Base-by-base conservation (phyloP, 2,329 filamentous ascomycete species). In the Colletotrichum melonis region DNA sequence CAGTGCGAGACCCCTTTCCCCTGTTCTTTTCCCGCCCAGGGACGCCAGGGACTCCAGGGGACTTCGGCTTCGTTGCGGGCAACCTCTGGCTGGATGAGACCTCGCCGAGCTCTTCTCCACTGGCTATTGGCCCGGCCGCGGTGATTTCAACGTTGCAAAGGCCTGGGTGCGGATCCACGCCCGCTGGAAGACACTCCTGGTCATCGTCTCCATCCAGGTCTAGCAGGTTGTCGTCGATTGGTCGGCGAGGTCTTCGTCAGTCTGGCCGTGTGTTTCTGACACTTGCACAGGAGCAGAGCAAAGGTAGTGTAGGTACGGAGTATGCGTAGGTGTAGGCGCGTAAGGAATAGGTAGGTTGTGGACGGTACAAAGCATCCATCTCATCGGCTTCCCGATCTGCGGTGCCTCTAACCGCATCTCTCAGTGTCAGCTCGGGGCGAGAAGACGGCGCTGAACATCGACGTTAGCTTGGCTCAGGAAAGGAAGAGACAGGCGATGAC, bases 111-210 rank as follows among this genome's bases (percentile, higher is more conserved):
- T 24, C 63, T 54, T 72, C 69, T 59, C 38, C 60, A 70, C 60
- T 38, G 56, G 54, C 35, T 14, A 60, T 52, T 64, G 70, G 70
- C 22, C 56, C 64, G 55, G 70, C 55, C 60, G 42, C 70, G 67
- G 70, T 70, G 70, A 73, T 70, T 73, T 70, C 56, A 55, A 70
- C 38, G 55, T 70, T 65, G 70, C 70, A 73, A 62, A 66, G 58
- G 56, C 42, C 67, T 57, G 67, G 54, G 24, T 56, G 60, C 55
- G 70, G 67, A 66, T 68, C 70, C 70, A 70, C 28, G 60, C 54
- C 26, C n/a, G 28, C 52, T 64, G 67, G 59, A 55, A 26, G 35
- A 42, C 52, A 28, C 22, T 65, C 63, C 63, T 65, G 49, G 22
- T 65, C 55, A 11, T 63, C n/a, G 46, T 54, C 60, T 63, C 60